Base-by-base conservation (phyloP, 2,329 filamentous ascomycete species). In the Apiospora malaysiana region DNA sequence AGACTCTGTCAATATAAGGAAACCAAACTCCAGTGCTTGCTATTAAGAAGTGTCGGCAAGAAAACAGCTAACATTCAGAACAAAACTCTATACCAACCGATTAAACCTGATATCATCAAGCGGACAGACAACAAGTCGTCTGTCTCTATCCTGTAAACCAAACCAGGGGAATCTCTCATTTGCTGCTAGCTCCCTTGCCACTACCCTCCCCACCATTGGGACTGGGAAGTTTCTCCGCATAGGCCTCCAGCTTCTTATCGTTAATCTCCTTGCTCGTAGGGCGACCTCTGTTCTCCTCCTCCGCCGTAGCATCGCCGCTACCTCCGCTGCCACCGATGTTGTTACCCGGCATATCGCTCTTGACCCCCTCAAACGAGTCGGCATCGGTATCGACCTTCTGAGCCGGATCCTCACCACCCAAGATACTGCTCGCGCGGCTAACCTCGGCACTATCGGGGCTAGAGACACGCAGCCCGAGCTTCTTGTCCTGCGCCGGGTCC, bases 401-500 rank as follows among this genome's bases (percentile, higher is more conserved):
- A 6, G 32, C 32, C 21, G 59, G 71, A 3, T 73, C 66, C 25
- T 74, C 74, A 47, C 76, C 71, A 70, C 83, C 88, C 76, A 82
- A 85, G 25, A 93, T 81, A 77, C 92, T 95, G 76, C 90, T 94
- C 1, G 93, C 92, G 73, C 90, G 88, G 78, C 93, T 95, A 21
- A 94, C 85, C 69, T 89, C 86, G 1, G 86, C 88, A 74, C 92
- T 94, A 0, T 86, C 87, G 0, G 91, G 88, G 8, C 88, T 91
- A 71, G 90, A 87, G 5, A 86, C 87, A 40, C 92, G 83, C 68
- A 96, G 77, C 0, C 94, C 94, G 1, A 97, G 82, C 66, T 90
- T 88, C 77, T 90, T 93, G 72, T 88, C 85, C 16, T 85, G 82
- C 8, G 82, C 82, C 0, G 86, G 84, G 23, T 85, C 83, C 59